phyloP scores from a whole-genome alignment of 495 filamentous ascomycete genomes.

The Penicillium maclennaniae region DNA sequence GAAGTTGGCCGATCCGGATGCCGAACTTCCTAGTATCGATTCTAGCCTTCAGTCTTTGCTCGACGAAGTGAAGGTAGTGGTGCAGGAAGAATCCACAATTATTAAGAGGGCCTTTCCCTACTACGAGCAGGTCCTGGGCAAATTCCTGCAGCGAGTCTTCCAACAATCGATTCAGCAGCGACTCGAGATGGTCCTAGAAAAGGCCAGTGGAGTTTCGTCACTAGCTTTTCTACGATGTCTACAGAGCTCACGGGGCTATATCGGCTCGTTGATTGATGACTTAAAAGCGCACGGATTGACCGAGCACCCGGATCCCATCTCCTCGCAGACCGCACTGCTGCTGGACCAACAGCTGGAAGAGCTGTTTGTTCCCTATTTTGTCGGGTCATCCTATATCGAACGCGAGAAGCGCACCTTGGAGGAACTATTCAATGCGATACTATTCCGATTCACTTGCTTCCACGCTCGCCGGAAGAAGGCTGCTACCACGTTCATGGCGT shows the following conservation, averaged over 20 bases:
- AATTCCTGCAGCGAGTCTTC: slow-evolving; percentile 92
- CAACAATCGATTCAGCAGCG: slow-evolving; percentile 97
- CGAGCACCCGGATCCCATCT: slow-evolving; percentile 88
- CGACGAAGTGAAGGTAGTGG: slow-evolving; percentile 91
- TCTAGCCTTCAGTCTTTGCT: slow-evolving; percentile 85
- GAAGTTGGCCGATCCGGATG: slow-evolving; percentile 87
- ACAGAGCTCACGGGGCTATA: slow-evolving; percentile 83
- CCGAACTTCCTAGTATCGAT: slow-evolving; percentile 85
- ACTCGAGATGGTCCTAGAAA: slow-evolving; percentile 93
- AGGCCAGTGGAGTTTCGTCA: slow-evolving; percentile 84
- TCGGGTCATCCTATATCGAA: slow-evolving; percentile 93
- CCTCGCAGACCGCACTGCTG: slow-evolving; percentile 75
- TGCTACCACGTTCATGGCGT: slow-evolving; percentile 82
- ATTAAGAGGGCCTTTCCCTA: slow-evolving; percentile 95
- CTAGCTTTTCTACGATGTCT: slow-evolving; percentile 87
- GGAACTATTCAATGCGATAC: slow-evolving; percentile 84
- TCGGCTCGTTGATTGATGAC: slow-evolving; percentile 82
- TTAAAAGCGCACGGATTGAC: slow-evolving; percentile 92
- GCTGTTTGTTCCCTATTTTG: slow-evolving; percentile 91
- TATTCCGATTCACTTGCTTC: slow-evolving; percentile 93
- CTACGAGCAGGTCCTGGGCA: slow-evolving; percentile 86
- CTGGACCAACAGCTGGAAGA: slow-evolving; percentile 97
- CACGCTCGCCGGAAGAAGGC: slow-evolving; percentile 85
- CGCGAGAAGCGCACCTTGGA: slow-evolving; percentile 85
- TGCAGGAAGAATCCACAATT: slow-evolving; percentile 93